These are phyloP conservation scores for Ramalina intermedia DNA, from an alignment of 495 filamentous ascomycete genomes.

Conservation along the genomic window DNA sequence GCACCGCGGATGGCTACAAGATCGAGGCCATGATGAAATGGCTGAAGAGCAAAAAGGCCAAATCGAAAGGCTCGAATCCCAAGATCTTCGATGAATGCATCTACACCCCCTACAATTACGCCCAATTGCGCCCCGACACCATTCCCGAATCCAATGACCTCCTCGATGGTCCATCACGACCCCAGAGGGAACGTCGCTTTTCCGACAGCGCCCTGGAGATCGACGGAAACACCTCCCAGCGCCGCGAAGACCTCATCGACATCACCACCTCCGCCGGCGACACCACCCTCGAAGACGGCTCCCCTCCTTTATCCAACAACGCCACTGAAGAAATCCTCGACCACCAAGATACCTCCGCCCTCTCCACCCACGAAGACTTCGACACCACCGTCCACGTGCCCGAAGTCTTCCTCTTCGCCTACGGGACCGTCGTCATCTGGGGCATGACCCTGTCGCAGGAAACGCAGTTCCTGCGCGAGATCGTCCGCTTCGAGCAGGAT, in stretches of 20 bases:
- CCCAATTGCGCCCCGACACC: conserved; percentile 20
- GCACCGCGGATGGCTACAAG: conserved; percentile 79
- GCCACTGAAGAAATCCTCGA: conserved; percentile 30
- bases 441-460: conserved; percentile 83
- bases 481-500: conserved; percentile 87
- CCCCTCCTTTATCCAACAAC: conserved; percentile 21
- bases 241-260: conserved; percentile 41
- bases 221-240: conserved; percentile 32
- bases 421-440: conserved; percentile 99
- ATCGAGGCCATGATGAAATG: conserved; percentile 79
- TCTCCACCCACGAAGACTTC: conserved; percentile 31
- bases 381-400: conserved; percentile 76
- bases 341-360: conserved; percentile 10
- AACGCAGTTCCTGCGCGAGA: conserved; percentile 76
- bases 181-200: conserved; percentile 45
- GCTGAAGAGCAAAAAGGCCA: conserved; percentile 64
- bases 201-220: conserved; percentile 48
- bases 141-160: conserved; percentile 10
- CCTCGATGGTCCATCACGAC: conserved; percentile 5
- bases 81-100: conserved; percentile 95
- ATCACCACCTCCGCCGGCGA: conserved; percentile 23
- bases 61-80: conserved; percentile 61
- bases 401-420: conserved; percentile 91
- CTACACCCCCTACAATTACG: conserved; percentile 81
- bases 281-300: conserved; percentile 17